Conservation (phyloP, 1,284 basidiomycete species). For the Boletus subluridellus region DNA sequence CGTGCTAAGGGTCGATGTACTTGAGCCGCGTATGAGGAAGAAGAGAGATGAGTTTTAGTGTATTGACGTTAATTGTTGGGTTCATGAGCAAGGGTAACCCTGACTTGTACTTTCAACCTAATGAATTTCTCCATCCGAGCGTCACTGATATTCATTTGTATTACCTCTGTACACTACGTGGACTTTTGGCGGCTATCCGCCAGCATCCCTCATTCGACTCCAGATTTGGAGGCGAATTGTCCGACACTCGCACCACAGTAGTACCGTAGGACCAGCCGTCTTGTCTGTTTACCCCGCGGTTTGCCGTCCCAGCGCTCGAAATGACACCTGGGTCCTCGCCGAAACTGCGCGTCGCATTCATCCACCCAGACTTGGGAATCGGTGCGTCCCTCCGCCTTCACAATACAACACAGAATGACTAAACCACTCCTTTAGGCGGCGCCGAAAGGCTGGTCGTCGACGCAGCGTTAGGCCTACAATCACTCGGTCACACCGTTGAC, state of each 20-base stretch:
- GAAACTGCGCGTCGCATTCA: constrained; percentile 66
- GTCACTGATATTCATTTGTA: too few relatives aligned
- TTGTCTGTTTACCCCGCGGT: not conserved
- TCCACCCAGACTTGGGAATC: constrained; percentile 95
- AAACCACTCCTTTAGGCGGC: constrained; percentile 60
- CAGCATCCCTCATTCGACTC: not conserved
- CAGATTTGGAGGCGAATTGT: too few relatives aligned
- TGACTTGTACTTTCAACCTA: not conserved
- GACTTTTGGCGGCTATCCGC: not conserved
- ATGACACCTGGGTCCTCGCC: constrained; percentile 12
- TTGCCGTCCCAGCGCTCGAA: not conserved
- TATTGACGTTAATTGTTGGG: not conserved
- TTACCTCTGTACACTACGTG: not conserved
- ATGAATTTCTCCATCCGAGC: not conserved
- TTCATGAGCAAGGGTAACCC: not conserved
- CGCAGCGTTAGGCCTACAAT: constrained; percentile 84
- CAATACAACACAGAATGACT: not conserved
- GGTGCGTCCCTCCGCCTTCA: constrained; percentile 49
- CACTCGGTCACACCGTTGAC: constrained; percentile 82
- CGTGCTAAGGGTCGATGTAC: constrained; percentile 25
- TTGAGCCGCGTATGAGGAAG: constrained; percentile 21
- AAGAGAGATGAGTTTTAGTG: constrained; percentile 32
- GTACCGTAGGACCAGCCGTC: not conserved
- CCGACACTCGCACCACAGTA: not conserved
- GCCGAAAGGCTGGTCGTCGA: constrained; percentile 97